These are phyloP conservation scores for Daldinia bambusicola DNA, from an alignment of 495 filamentous ascomycete species.

Conservation along the genomic window DNA sequence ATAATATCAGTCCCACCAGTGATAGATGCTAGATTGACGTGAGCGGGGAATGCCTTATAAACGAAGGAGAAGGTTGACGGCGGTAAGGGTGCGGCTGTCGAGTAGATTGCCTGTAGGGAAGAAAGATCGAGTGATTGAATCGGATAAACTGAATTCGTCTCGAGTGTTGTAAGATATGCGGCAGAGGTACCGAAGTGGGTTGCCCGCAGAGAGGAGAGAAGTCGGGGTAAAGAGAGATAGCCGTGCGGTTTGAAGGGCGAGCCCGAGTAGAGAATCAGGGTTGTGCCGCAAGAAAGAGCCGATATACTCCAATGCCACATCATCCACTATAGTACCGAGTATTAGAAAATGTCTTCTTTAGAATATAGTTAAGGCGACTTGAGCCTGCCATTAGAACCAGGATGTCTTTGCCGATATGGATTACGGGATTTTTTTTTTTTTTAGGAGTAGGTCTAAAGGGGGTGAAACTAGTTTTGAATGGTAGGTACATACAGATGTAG, in stretches of 20 bases:
- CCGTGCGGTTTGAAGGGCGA: constrained; percentile 77
- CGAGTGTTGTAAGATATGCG: constrained; percentile 90
- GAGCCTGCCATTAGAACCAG: background rate
- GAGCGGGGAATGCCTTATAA: constrained; percentile 78
- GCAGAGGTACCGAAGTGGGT: constrained; percentile 94
- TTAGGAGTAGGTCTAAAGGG: background rate
- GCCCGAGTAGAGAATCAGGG: constrained; percentile 87
- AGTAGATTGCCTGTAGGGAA: constrained; percentile 82
- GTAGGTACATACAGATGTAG: constrained; percentile 63
- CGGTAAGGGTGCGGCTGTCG: constrained; percentile 89
- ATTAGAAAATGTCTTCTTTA: background rate
- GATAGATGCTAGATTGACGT: constrained; percentile 83
- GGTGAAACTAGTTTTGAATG: background rate
- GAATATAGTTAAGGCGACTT: background rate
- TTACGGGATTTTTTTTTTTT: too few relatives aligned
- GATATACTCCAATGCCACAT: constrained; percentile 98
- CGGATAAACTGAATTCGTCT: constrained; percentile 79
- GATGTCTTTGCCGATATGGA: too few relatives aligned
- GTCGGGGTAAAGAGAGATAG: constrained; percentile 54
- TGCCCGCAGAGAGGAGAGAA: constrained; percentile 63
- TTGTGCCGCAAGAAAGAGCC: constrained; percentile 79
- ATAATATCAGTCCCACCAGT: constrained; percentile 94
- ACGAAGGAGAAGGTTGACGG: constrained; percentile 93
- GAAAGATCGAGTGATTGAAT: constrained; percentile 63
- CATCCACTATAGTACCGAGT: constrained; percentile 68